A percentile compares a stretch with the other conserved stretches of the same genome.
These are phyloP conservation scores for barley (Hordeum vulgare) DNA, from an alignment of 176 grass and related monocot genomes.

Conservation along the genomic window DNA sequence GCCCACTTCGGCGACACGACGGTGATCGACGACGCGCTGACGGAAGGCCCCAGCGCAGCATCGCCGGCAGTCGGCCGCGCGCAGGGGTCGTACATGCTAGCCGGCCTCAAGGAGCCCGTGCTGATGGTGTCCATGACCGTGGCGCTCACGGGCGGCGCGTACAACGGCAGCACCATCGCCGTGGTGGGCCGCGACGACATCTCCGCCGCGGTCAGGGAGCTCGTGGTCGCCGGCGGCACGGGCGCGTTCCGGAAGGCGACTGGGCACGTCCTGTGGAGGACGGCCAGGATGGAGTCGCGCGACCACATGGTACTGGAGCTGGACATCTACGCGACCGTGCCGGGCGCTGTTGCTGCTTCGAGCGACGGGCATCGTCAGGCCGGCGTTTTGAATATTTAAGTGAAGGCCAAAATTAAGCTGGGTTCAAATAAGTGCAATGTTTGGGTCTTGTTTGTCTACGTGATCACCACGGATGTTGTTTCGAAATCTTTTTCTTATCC, in stretches of 20 bases:
- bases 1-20: constrained; percentile 37
- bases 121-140: constrained; percentile 24
- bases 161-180: constrained; percentile 34
- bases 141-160: neutral
- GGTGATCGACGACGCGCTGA: constrained; percentile 43
- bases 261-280: constrained; percentile 31
- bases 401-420: neutral
- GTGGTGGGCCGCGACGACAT: constrained; percentile 24
- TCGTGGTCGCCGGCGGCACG: constrained; percentile 32
- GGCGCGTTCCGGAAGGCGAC: constrained; percentile 32
- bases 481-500: neutral
- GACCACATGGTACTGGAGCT: constrained; percentile 35
- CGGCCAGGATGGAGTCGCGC: constrained; percentile 22
- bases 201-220: constrained; percentile 17
- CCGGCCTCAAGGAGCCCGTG: neutral
- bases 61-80: constrained; percentile 30
- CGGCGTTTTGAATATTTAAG: neutral
- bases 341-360: neutral
- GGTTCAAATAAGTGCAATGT: neutral
- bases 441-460: neutral
- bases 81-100: constrained; percentile 28
- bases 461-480: neutral
- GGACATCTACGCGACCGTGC: constrained; percentile 37
- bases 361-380: neutral
- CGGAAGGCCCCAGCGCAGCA: constrained; percentile 11